phyloP scores from a whole-genome alignment of 306 rosid species.

The Cicer bijugum region DNA sequence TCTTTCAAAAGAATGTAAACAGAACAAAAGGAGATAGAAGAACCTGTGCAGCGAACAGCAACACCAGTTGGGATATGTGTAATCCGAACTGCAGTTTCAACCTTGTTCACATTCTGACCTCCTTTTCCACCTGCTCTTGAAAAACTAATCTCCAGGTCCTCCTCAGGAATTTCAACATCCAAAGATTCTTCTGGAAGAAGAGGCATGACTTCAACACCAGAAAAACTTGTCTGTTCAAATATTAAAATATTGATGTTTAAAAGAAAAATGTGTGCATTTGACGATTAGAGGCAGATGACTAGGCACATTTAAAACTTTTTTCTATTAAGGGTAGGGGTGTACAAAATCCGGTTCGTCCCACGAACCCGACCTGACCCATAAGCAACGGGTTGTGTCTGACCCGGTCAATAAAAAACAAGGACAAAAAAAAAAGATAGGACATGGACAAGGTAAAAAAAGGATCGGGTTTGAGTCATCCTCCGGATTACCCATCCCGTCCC shows the following conservation, averaged over 20 bases:
- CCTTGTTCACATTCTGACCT: slow-evolving; percentile 97
- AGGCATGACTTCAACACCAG: slow-evolving; percentile 97
- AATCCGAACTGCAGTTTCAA: slow-evolving; percentile 95
- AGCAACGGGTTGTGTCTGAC: too few species aligned
- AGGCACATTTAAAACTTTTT: background rate
- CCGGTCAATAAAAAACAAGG: too few species aligned
- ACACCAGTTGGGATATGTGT: slow-evolving; percentile 98
- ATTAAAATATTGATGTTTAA: slow-evolving; percentile 29
- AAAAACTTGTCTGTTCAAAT: slow-evolving; percentile 83
- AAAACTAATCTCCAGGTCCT: slow-evolving; percentile 84
- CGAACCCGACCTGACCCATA: too few species aligned
- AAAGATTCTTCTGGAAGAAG: slow-evolving; percentile 89
- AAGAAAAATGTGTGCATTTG: background rate
- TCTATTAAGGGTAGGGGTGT: too few species aligned
- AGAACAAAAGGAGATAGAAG: slow-evolving; percentile 28
- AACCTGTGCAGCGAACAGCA: slow-evolving; percentile 94
- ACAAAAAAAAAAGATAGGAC: too few species aligned
- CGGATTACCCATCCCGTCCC: too few species aligned
- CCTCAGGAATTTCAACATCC: slow-evolving; percentile 91
- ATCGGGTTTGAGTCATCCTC: too few species aligned
- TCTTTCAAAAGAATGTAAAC: background rate
- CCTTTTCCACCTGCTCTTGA: slow-evolving; percentile 99
- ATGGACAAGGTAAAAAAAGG: too few species aligned
- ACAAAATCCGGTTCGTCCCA: too few species aligned
- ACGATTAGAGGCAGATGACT: slow-evolving; percentile 14